Conservation (phyloP, 352 stramenopile genomes). For the Globisporangium canariense region DNA sequence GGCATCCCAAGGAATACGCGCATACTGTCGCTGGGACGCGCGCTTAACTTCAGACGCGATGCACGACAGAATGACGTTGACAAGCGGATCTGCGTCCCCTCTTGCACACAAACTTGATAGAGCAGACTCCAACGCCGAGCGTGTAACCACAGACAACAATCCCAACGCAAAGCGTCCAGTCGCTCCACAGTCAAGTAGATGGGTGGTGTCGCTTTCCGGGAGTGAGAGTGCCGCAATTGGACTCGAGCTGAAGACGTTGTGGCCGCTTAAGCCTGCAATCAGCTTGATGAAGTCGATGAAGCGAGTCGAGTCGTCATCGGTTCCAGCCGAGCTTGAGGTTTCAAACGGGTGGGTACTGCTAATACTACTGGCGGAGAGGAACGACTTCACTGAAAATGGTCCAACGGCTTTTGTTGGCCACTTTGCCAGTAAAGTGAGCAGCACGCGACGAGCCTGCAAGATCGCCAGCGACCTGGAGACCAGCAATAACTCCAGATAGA, state of each 20-base stretch:
- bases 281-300: constrained; percentile 87
- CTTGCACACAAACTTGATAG: constrained; percentile 19
- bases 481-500: constrained; percentile 75
- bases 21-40: constrained; percentile 74
- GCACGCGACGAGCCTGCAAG: constrained; percentile 66
- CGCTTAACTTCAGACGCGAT: constrained; percentile 63
- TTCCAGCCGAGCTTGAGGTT: background rate
- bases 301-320: constrained; percentile 34
- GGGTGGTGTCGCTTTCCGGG: constrained; percentile 37
- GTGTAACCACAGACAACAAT: constrained; percentile 46
- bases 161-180: constrained; percentile 51
- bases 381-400: constrained; percentile 47
- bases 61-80: constrained; percentile 52
- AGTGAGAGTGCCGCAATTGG: constrained; percentile 26
- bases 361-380: constrained; percentile 25
- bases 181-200: constrained; percentile 54
- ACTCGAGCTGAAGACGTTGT: constrained; percentile 30
- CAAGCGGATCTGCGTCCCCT: constrained; percentile 27
- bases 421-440: constrained; percentile 76
- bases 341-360: background rate
- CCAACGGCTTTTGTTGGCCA: constrained; percentile 64
- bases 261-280: constrained; percentile 63
- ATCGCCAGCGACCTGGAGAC: constrained; percentile 78
- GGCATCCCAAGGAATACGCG: constrained; percentile 81
- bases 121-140: constrained; percentile 40